A percentile compares a stretch with the other conserved stretches of the same genome.
phyloP scores from a whole-genome alignment of 257 asterid species.

The Agastache rugosa region DNA sequence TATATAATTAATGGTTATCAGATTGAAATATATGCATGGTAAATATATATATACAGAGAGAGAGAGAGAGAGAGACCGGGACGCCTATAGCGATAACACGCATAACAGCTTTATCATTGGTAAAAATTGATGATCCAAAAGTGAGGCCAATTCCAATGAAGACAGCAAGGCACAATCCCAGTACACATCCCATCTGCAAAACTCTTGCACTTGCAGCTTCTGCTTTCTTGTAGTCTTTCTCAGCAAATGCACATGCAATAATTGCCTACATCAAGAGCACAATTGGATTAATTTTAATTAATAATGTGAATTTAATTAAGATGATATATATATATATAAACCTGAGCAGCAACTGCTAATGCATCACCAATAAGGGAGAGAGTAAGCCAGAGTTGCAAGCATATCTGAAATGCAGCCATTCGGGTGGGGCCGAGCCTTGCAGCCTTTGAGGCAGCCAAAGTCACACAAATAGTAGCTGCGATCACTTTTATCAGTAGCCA shows the following conservation, averaged over 20 bases:
- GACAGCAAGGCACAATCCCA: constrained; percentile 74
- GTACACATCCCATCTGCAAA: constrained; percentile 80
- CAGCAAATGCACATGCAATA: constrained; percentile 93
- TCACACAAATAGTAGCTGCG: constrained; percentile 88
- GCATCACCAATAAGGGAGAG: constrained; percentile 94
- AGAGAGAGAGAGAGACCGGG: constrained; percentile 49
- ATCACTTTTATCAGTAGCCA: constrained; percentile 72
- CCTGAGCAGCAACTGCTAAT: constrained; percentile 98
- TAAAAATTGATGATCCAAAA: constrained; percentile 79
- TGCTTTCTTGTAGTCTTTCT: constrained; percentile 79
- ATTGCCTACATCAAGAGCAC: constrained; percentile 60
- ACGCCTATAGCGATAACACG: constrained; percentile 61
- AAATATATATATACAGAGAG: too few species aligned
- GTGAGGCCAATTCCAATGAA: constrained; percentile 71
- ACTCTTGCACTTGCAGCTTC: constrained; percentile 79
- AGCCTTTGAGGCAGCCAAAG: constrained; percentile 84
- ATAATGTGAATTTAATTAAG: too few species aligned
- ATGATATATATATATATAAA: not conserved
- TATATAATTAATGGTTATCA: too few species aligned
- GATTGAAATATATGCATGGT: too few species aligned
- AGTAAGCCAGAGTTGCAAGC: constrained; percentile 94
- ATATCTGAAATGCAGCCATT: constrained; percentile 96
- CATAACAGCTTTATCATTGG: constrained; percentile 68
- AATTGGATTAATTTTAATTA: too few species aligned
- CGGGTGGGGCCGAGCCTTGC: constrained; percentile 78